These are phyloP conservation scores for Aspergillus arachidicola DNA, from an alignment of 2,329 filamentous ascomycete species.

Conservation along the genomic window DNA sequence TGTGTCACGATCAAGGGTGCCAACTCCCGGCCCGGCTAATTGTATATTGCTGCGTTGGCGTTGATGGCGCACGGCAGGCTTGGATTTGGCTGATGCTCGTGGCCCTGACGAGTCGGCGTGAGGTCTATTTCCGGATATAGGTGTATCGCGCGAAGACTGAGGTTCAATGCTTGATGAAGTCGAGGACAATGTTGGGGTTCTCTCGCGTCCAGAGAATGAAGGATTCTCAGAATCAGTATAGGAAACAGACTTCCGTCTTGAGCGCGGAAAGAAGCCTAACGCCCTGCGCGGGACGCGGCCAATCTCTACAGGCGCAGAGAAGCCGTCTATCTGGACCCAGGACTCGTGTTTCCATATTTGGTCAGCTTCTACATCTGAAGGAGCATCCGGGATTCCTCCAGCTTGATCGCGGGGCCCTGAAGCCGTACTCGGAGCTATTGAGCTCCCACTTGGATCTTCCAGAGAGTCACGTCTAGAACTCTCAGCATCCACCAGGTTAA, in stretches of 20 bases:
- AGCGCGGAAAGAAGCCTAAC: slow-evolving; percentile 88
- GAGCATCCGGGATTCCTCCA: slow-evolving; percentile 13
- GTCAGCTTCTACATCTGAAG: slow-evolving; percentile 57
- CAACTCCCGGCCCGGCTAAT: slow-evolving; percentile 84
- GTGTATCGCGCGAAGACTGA: slow-evolving; percentile 25
- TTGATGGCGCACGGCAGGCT: slow-evolving; percentile 41
- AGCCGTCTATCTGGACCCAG: slow-evolving; percentile 80
- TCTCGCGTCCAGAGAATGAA: slow-evolving; percentile 33
- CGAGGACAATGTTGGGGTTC: slow-evolving; percentile 33
- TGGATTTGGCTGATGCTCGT: slow-evolving; percentile 31
- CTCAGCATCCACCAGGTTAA: slow-evolving; percentile 30
- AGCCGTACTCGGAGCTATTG: slow-evolving; percentile 30
- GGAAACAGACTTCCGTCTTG: slow-evolving; percentile 76
- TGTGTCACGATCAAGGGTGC: slow-evolving; percentile 67
- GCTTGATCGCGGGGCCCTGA: slow-evolving; percentile 10
- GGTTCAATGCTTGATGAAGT: slow-evolving; percentile 31
- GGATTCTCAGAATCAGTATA: slow-evolving; percentile 61
- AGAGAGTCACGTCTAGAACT: slow-evolving; percentile 17
- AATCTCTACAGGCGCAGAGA: slow-evolving; percentile 75
- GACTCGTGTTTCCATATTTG: slow-evolving; percentile 81
- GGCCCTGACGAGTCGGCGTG: slow-evolving; percentile 30
- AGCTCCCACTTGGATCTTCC: slow-evolving; percentile 39
- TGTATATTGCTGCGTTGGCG: slow-evolving; percentile 53
- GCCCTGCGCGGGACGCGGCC: slow-evolving; percentile 77
- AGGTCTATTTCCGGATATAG: slow-evolving; percentile 31